Conservation (phyloP, 2,329 filamentous ascomycete genomes). For the Penicillium sp. region DNA sequence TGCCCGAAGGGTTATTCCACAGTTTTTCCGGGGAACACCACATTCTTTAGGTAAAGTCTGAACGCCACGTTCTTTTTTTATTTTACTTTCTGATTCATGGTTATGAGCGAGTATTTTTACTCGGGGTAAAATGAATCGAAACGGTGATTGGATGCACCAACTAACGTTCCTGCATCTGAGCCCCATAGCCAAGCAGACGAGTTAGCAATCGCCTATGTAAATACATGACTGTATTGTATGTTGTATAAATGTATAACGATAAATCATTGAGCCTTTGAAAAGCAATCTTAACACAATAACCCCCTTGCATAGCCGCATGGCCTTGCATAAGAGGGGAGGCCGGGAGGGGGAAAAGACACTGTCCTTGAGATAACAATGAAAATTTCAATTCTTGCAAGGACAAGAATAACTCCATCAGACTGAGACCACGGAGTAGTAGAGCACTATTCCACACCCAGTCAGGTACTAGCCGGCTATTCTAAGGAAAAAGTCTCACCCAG, state of each 20-base stretch:
- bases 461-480: background rate
- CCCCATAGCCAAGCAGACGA: background rate
- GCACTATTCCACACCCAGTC: background rate
- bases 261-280: background rate
- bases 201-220: background rate
- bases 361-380: background rate
- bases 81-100: background rate
- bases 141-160: background rate
- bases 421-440: background rate
- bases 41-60: background rate
- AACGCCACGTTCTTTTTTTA: background rate
- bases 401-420: background rate
- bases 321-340: background rate
- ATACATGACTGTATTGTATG: background rate
- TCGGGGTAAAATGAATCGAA: background rate
- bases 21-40: background rate
- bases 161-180: background rate
- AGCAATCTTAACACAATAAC: background rate
- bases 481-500: background rate
- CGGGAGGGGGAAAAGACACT: background rate
- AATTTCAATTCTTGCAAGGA: background rate
- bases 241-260: background rate
- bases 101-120: background rate
- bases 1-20: background rate
- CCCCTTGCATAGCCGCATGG: background rate